Conservation (phyloP, 2,329 filamentous ascomycete genomes). For the Pseudodiploospora longispora region DNA sequence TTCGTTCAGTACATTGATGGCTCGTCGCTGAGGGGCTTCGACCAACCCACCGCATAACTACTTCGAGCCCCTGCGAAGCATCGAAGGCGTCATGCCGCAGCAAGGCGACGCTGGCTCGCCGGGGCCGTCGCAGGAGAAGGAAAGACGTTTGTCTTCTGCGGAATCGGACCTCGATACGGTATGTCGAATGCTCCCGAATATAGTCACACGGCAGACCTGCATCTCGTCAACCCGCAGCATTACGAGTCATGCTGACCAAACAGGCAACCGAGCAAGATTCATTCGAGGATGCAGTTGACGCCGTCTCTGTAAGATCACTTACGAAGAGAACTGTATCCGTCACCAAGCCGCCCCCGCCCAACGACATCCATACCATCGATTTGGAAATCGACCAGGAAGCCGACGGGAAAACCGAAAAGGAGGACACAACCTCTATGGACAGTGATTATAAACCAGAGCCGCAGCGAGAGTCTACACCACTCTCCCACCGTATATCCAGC, state of each 20-base stretch:
- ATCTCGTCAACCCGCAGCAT: slow-evolving; percentile 11
- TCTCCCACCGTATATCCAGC: slow-evolving; percentile 38
- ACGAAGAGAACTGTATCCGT: slow-evolving; percentile 36
- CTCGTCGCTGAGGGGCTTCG: slow-evolving; percentile 4
- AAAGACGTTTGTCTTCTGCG: slow-evolving; percentile 21
- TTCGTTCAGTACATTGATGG: slow-evolving; percentile 1
- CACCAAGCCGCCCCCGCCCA: slow-evolving; percentile 21
- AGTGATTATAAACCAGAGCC: slow-evolving; percentile 12
- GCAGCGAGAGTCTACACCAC: slow-evolving; percentile 28
- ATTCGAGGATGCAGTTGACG: slow-evolving; percentile 77
- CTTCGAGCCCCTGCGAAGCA: slow-evolving; percentile 3
- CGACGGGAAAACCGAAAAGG: slow-evolving; percentile 3
- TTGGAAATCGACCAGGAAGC: slow-evolving; percentile 9
- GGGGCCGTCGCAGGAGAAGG: slow-evolving; percentile 13
- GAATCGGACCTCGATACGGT: slow-evolving; percentile 21
- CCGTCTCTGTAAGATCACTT: slow-evolving; percentile 55
- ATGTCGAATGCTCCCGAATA: slow-evolving; percentile 13
- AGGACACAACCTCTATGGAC: slow-evolving; percentile 11
- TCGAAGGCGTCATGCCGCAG: slow-evolving; percentile 25
- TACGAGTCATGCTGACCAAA: slow-evolving; percentile 11
- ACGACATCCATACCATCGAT: slow-evolving; percentile 9
- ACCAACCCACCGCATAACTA: slow-evolving; percentile 1
- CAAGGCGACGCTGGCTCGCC: slow-evolving; percentile 20
- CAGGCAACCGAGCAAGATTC: slow-evolving; percentile 29
- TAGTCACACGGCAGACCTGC: slow-evolving; percentile 2